phyloP scores from a whole-genome alignment of 805 yeast genomes.

The Metschnikowia borealis region DNA sequence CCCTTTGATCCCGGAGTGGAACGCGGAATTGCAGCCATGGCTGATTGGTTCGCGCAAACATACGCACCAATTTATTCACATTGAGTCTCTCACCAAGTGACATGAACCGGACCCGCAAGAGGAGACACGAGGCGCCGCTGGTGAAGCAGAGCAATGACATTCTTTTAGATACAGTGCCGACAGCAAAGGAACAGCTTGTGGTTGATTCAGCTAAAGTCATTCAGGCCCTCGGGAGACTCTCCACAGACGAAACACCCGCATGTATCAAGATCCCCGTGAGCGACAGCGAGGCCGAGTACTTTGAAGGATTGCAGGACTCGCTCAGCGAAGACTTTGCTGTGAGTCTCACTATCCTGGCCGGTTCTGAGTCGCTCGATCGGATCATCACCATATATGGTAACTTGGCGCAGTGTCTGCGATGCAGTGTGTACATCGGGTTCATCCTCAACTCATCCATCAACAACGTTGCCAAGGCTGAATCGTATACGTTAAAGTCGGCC shows the following conservation, averaged over 20 bases:
- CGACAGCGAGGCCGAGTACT: slow-evolving; percentile 25
- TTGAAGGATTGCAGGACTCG: slow-evolving; percentile 18
- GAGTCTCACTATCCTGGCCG: background rate
- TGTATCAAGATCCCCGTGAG: slow-evolving; percentile 20
- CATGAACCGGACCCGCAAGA: slow-evolving; percentile 2
- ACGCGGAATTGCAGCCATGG: slow-evolving; percentile 2
- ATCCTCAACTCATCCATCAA: slow-evolving; percentile 25
- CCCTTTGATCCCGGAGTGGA: too few species aligned
- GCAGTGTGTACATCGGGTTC: slow-evolving; percentile 26
- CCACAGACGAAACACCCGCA: slow-evolving; percentile 6
- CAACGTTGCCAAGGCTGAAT: slow-evolving; percentile 19
- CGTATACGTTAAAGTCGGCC: slow-evolving; percentile 30
- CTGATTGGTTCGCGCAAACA: background rate
- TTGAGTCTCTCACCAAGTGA: too few species aligned
- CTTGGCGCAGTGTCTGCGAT: slow-evolving; percentile 19
- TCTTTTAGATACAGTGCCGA: background rate
- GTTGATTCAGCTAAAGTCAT: slow-evolving; percentile 25
- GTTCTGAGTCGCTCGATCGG: slow-evolving; percentile 22
- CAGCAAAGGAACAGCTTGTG: slow-evolving; percentile 7
- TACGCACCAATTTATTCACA: background rate
- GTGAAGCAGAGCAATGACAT: background rate
- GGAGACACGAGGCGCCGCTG: slow-evolving; percentile 6
- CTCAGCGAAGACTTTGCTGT: slow-evolving; percentile 14
- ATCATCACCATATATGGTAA: slow-evolving; percentile 29
- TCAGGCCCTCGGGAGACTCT: slow-evolving; percentile 20